A percentile compares a stretch with the other conserved stretches of the same genome.
These are phyloP conservation scores for Cordyceps tenuipes DNA, from an alignment of 2,329 filamentous ascomycete genomes.

Conservation along the genomic window DNA sequence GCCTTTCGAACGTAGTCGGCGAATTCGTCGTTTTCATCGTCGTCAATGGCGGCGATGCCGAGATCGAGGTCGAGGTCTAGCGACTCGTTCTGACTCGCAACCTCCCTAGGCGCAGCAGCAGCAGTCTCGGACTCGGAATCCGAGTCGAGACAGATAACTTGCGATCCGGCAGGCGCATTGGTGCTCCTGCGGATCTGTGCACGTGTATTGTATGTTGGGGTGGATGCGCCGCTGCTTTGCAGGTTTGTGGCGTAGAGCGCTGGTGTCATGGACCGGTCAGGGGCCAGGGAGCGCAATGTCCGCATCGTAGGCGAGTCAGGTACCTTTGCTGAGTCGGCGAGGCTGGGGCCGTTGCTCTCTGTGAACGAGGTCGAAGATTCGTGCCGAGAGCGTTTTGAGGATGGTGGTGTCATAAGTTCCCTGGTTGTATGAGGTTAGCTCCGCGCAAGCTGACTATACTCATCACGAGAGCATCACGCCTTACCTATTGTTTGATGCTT, in stretches of 20 bases:
- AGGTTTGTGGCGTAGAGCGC: not conserved
- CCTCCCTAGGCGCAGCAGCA: constrained; percentile 14
- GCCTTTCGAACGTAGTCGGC: constrained; percentile 38
- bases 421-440: constrained; percentile 14
- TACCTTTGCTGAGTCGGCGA: not conserved
- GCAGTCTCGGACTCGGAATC: constrained; percentile 18
- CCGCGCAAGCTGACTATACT: not conserved
- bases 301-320: not conserved
- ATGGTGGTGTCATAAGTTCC: constrained; percentile 28
- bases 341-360: constrained; percentile 12
- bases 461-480: not conserved
- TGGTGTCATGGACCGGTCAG: constrained; percentile 4
- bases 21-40: constrained; percentile 33
- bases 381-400: constrained; percentile 29
- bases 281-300: not conserved
- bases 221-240: not conserved
- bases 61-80: constrained; percentile 12
- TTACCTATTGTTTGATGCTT: not conserved
- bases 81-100: not conserved
- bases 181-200: not conserved
- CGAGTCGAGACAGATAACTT: constrained; percentile 26
- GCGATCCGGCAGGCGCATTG: not conserved
- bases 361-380: constrained; percentile 16
- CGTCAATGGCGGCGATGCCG: constrained; percentile 12
- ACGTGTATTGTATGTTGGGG: not conserved